Base-by-base conservation (phyloP, 257 asterid species). In the Solanum lycopersicoides region DNA sequence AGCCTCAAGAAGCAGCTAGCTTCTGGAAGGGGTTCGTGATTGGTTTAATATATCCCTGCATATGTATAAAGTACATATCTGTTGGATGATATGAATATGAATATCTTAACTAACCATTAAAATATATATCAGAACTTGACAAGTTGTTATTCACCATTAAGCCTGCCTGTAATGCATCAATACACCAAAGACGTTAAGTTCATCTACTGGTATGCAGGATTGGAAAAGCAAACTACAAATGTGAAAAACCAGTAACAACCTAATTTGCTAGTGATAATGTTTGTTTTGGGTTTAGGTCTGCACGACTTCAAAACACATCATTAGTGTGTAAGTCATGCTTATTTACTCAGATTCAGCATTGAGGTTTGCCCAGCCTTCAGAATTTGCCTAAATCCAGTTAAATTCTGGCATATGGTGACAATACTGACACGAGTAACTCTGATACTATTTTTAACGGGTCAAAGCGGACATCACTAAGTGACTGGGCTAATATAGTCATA, bases 1-100 rank as follows among this genome's bases (percentile, higher is more conserved):
- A 83, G 83, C 89, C 95, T 94, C 86, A 93, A 89, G 93, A 94
- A 90, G 89, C 92, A 93, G 87, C 93, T 93, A 34, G 93, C 93
- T 53, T 86, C 90, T 23, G 32, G 80, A 30, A 86, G 87, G 84
- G 88, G 90, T 80, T 42, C 85, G 16, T 80, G 85, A 80, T 45
- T 80, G 44, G 68, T 28, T 28, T 80, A 30, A 47, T 47, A 18
- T 28, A 47, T 47, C 41, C 13, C 6, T 71, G 25, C 13, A 71
- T 71, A 12, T 71, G 42, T 71, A 71, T 32, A 15, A 32, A 32
- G 77, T 16, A 71, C 77, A 32, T 32, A 34, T 71, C 77, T 71
- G 77, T 71, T 71, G 77, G 77, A 71, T 71, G 77, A 71, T 32
- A 32, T 71, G n/a, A 71, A 71, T 30, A 16, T 71, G 77, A 15